Evolutionary conservation across 179 eudicot genomes (phyloP).

Genomic region (Camellia oleifera): DNA sequence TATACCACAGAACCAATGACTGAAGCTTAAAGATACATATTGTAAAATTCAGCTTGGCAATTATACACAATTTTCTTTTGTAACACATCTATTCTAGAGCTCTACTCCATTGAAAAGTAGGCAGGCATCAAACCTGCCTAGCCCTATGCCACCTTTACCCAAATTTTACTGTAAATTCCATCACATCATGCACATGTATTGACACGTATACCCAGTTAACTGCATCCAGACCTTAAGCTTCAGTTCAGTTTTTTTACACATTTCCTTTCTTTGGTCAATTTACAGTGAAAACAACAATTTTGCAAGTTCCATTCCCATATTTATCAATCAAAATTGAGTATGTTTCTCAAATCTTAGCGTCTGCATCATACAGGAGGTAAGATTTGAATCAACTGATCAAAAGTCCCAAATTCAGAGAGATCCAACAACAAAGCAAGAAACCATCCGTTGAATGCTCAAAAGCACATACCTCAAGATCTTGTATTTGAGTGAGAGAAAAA

Average conservation of each 20-base stretch:
- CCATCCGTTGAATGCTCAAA: too few relatives aligned
- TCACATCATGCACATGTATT: background rate
- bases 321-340: background rate
- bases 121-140: background rate
- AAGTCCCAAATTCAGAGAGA: background rate
- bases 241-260: background rate
- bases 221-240: background rate
- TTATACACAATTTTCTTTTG: background rate
- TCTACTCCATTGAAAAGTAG: background rate
- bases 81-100: background rate
- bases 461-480: too few relatives aligned
- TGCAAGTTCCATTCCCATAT: background rate
- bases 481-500: too few relatives aligned
- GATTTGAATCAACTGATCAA: constrained; percentile 3
- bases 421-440: too few relatives aligned
- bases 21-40: background rate
- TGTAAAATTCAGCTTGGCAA: background rate
- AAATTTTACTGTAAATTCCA: background rate
- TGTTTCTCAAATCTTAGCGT: background rate
- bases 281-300: background rate
- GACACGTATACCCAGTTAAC: background rate
- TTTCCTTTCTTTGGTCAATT: background rate
- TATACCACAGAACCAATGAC: background rate
- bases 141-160: background rate
- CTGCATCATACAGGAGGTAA: background rate